phyloP scores from a whole-genome alignment of 1,284 basidiomycete species.

The Sporisorium iseilematis-ciliati region DNA sequence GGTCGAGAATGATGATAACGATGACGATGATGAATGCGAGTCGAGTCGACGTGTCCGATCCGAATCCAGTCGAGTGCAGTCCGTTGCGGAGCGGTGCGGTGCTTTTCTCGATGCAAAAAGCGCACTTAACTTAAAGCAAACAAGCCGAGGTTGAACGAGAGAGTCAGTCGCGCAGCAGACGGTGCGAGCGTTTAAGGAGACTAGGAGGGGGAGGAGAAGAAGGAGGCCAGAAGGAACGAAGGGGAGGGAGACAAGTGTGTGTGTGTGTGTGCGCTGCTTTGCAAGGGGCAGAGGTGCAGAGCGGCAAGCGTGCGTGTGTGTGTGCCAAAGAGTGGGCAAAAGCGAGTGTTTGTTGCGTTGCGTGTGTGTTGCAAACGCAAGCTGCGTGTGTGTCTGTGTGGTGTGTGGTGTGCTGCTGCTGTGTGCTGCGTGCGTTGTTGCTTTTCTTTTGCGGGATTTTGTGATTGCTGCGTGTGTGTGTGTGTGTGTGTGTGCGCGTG shows the following conservation, averaged over 20 bases:
- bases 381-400: conserved; percentile 9
- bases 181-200: not conserved
- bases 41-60: conserved; percentile 1
- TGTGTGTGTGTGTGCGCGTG: not conserved
- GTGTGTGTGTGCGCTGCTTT: conserved; percentile 9
- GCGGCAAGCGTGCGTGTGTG: conserved; percentile 10
- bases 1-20: too few species aligned
- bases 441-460: too few species aligned
- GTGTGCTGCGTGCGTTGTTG: not conserved
- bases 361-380: too few species aligned
- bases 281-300: not conserved
- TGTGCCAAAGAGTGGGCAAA: not conserved
- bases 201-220: conserved; percentile 1
- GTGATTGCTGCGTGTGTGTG: too few species aligned
- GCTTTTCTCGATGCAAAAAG: too few species aligned
- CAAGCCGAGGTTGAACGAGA: conserved; percentile 3
- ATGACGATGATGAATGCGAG: conserved; percentile 2
- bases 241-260: conserved; percentile 9
- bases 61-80: not conserved
- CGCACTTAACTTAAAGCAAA: not conserved
- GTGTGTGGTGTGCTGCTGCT: not conserved
- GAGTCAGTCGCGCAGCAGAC: conserved; percentile 1
- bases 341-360: conserved; percentile 6
- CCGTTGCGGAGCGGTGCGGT: conserved; percentile 1
- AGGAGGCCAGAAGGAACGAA: not conserved